Base-by-base conservation (phyloP, 2,329 filamentous ascomycete genomes). In the Chaetothyriales sp. region DNA sequence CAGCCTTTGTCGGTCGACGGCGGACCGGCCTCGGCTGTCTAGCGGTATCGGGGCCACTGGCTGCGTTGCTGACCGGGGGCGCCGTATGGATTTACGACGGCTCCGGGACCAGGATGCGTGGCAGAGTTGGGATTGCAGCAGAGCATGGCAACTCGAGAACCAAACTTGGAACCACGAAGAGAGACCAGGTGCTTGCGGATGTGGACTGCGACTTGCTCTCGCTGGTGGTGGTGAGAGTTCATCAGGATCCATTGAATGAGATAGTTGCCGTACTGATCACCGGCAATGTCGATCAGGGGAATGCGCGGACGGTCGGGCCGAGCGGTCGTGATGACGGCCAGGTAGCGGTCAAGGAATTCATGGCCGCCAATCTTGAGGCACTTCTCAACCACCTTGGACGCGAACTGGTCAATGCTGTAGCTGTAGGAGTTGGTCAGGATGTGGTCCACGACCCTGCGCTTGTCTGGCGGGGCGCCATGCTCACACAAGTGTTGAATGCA, bases 131-230 rank as follows among this genome's bases (percentile, higher is more conserved):
- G 90, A 69, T 97, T 97, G 71, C 88, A 94, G 73, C 94, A 98
- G 51, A 98, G 84, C 90, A 98, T 97, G 29, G 92, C 92, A 56
- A 98, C 92, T 53, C 92, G 87, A 54, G 92, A 98, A 55, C 92
- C 92, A 67, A 97, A 98, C 69, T 98, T 98, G 64, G 92, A 97
- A 52, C 92, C 92, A 55, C 92, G 86, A 47, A 98, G 84, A 52
- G 92, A 98, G 7, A 98, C 92, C 92, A 98, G 98, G 69, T 98
- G 92, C 78, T 97, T 97, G 62, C 88, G 85, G 62, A 98, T 94
- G 65, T 98, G 92, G 52, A 82, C 83, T 47, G 89, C 89, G 58
- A 98, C 92, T 58, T 94, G 75, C 66, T 98, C 94, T 53, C 89
- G 86, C 66, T 97, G 92, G 66, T 94, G 88, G 51, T 85, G 75